Conservation (phyloP, 139 green algal genomes). For the Chlamydomonas applanata region DNA sequence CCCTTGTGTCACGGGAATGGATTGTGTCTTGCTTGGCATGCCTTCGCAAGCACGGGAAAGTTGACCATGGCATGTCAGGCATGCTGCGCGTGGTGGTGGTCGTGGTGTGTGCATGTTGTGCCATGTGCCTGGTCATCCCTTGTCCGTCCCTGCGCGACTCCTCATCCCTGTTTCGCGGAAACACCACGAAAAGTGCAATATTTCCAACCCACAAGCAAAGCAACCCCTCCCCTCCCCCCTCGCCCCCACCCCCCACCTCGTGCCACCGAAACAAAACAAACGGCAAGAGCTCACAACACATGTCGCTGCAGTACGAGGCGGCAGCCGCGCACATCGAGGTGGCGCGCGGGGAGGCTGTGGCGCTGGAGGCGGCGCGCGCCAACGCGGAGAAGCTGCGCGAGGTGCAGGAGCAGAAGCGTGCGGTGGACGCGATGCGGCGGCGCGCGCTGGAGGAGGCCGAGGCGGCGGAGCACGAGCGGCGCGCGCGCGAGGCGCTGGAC, state of each 20-base stretch:
- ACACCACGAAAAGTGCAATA: too few species aligned
- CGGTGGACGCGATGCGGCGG: conserved; percentile 1
- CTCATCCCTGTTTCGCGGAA: too few species aligned
- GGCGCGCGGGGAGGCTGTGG: background rate
- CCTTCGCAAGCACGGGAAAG: too few species aligned
- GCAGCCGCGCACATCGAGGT: background rate
- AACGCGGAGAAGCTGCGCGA: conserved; percentile 14
- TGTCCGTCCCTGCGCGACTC: too few species aligned
- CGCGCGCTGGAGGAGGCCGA: conserved; percentile 17
- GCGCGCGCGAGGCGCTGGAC: conserved; percentile 20
- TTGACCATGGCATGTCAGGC: too few species aligned
- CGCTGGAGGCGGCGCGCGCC: background rate
- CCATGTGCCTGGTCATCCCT: too few species aligned
- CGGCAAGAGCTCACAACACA: background rate
- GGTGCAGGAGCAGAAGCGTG: conserved; percentile 19
- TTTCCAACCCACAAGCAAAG: too few species aligned
- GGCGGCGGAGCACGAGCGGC: background rate
- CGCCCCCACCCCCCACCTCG: background rate
- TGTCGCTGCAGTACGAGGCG: background rate
- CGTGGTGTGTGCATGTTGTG: too few species aligned
- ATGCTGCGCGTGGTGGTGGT: too few species aligned
- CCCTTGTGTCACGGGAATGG: too few species aligned
- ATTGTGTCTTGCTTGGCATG: too few species aligned
- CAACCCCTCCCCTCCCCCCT: background rate
- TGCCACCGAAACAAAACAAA: too few species aligned